phyloP scores from a whole-genome alignment of 2,329 filamentous ascomycete species.

The Penicillium italicum region DNA sequence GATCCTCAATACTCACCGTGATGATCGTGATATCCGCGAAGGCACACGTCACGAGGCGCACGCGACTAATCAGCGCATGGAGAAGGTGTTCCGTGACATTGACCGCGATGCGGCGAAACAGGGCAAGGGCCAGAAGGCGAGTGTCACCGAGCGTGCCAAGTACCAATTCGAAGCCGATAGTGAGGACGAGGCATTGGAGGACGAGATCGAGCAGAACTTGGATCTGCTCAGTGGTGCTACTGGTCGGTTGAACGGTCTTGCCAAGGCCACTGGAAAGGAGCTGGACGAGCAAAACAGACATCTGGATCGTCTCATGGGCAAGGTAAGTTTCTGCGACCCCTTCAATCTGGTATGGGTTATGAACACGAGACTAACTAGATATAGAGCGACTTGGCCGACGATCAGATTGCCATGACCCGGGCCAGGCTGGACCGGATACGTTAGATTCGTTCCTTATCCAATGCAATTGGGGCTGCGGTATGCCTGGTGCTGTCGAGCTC shows the following conservation, averaged over 20 bases:
- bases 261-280: constrained; percentile 69
- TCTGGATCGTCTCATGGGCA: constrained; percentile 72
- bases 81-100: constrained; percentile 63
- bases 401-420: constrained; percentile 75
- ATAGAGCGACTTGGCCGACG: constrained; percentile 78
- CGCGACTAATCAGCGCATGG: constrained; percentile 54
- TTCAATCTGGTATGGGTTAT: not conserved
- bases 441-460: constrained; percentile 18
- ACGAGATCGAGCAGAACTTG: constrained; percentile 66
- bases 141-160: constrained; percentile 62
- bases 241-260: constrained; percentile 67
- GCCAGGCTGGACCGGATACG: constrained; percentile 61
- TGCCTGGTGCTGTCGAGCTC: constrained; percentile 32
- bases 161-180: constrained; percentile 77
- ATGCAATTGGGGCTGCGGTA: constrained; percentile 18
- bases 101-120: constrained; percentile 51
- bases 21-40: constrained; percentile 56
- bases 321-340: constrained; percentile 54
- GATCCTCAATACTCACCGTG: constrained; percentile 62
- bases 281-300: constrained; percentile 73
- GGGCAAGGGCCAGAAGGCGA: constrained; percentile 51
- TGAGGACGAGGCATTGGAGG: constrained; percentile 65
- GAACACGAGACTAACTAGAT: constrained; percentile 22
- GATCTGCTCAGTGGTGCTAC: constrained; percentile 60
- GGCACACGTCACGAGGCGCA: constrained; percentile 55